Percentiles rank a stretch among this genome's conserved stretches.
phyloP scores from a whole-genome alignment of 306 rosid species.

The Citrullus amarus region DNA sequence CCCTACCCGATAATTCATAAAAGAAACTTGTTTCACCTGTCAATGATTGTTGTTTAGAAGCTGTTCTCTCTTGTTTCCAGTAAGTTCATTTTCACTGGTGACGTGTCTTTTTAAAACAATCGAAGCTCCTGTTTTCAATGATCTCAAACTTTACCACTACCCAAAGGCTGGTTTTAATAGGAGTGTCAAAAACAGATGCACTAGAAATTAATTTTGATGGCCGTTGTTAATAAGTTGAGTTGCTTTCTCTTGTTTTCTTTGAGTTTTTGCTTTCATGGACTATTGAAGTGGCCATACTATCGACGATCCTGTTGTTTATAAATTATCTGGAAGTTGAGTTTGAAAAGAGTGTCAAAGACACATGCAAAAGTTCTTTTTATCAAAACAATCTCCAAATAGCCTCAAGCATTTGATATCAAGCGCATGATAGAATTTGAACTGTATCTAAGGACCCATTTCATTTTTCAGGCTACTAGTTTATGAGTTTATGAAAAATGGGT shows the following conservation, averaged over 20 bases:
- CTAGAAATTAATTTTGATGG: background rate
- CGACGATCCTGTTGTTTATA: too few relatives aligned
- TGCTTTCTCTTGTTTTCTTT: background rate
- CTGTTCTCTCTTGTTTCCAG: background rate
- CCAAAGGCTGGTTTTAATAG: background rate
- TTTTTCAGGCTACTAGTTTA: slow-evolving; percentile 74
- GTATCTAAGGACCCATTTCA: background rate
- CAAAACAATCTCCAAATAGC: background rate
- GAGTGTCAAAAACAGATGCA: background rate
- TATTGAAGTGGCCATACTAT: too few relatives aligned
- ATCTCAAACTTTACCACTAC: background rate
- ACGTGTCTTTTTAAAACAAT: background rate
- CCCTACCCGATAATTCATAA: background rate
- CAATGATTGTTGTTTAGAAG: background rate
- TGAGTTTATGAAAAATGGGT: slow-evolving; percentile 87
- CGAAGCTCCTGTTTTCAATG: background rate
- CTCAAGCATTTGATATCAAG: background rate
- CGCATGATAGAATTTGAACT: background rate
- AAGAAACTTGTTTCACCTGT: background rate
- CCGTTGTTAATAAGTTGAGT: background rate
- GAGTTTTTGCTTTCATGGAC: background rate
- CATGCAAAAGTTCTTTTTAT: background rate
- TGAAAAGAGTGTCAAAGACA: background rate
- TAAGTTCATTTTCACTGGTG: background rate
- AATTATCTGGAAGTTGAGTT: background rate